These are phyloP conservation scores for Cicer arietinum DNA, from an alignment of 306 rosid species.

Conservation along the genomic window DNA sequence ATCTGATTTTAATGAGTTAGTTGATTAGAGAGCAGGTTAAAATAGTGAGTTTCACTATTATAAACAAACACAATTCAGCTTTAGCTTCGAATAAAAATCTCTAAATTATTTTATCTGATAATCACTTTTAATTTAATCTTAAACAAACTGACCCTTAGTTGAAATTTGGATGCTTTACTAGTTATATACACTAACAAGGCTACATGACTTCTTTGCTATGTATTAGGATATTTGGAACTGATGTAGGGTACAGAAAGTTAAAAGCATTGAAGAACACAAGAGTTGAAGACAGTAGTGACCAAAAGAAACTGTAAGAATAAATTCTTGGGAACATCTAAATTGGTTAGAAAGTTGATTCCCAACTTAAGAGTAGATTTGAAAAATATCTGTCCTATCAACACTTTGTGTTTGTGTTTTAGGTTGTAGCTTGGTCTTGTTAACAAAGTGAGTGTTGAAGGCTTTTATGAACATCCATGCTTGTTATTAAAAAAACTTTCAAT, in stretches of 20 bases:
- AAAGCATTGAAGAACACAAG: conserved; percentile 64
- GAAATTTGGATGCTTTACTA: neutral
- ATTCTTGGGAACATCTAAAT: conserved; percentile 40
- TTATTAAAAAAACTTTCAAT: conserved; percentile 41
- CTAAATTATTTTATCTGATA: too few species aligned
- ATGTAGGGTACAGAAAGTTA: conserved; percentile 83
- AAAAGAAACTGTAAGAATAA: conserved; percentile 41
- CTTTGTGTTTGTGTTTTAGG: conserved; percentile 47
- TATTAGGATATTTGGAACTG: conserved; percentile 86
- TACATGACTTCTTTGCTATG: conserved; percentile 12
- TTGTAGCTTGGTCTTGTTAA: conserved; percentile 41
- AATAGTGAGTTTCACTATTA: too few species aligned
- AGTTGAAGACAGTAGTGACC: conserved; percentile 56
- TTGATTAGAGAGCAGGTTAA: too few species aligned
- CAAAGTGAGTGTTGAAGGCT: conserved; percentile 47
- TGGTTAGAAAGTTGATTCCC: conserved; percentile 44
- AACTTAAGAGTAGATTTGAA: conserved; percentile 42
- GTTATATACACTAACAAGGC: conserved; percentile 26
- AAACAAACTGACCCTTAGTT: neutral
- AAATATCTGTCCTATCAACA: conserved; percentile 38
- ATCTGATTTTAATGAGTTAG: too few species aligned
- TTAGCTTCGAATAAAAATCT: too few species aligned
- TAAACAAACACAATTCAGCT: too few species aligned
- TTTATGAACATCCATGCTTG: conserved; percentile 43
- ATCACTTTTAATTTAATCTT: too few species aligned